Base-by-base conservation (phyloP, 176 grass and related monocot species). In the Triticum urartu region DNA sequence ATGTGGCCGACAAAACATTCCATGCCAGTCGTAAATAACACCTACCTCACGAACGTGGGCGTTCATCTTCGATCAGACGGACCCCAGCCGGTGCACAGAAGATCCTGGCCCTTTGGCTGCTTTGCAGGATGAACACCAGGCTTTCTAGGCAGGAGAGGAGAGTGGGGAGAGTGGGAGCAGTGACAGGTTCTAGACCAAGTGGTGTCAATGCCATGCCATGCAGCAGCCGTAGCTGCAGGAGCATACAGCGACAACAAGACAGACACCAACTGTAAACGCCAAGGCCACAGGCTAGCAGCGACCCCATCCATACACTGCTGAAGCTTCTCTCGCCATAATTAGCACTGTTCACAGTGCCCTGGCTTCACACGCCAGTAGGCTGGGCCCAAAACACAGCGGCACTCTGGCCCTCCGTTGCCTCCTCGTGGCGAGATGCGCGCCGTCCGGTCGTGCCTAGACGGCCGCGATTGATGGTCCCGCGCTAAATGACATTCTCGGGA, bases 161-260 rank as follows among this genome's bases (percentile, higher is more conserved):
- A 22, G 50, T 54, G 15, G 50, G 30, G 28, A 30, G 28, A 30
- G 28, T 30, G 28, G 28, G 85, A 79, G 68, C 89, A 36, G 75
- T 84, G 89, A 84, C 81, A 87, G 68, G 68, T 87, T 87, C 47
- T 91, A 84, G 85, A 87, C 81, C 89, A 78, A 86, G 75, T 43
- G 56, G 80, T 38, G 85, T 48, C 85, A 47, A 48, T 61, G 88
- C 48, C 77, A 76, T 81, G 68, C 68, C 81, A 83, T 59, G 88
- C 79, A 85, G 75, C 28, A 6, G 71, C 72, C 6, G 75, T 9
- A 11, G 75, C 43, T 9, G 18, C 14, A 14, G 32, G 79, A 14
- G 64, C 79, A 64, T 22, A 22, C 73, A 60, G 81, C 79, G 89
- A 80, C 81, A 84, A 80, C 68, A 26, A 84, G 5, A 38, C 36